A percentile compares a stretch with the other conserved stretches of the same genome.
phyloP scores from a whole-genome alignment of 441 rosid species.

The Codiaeum variegatum region DNA sequence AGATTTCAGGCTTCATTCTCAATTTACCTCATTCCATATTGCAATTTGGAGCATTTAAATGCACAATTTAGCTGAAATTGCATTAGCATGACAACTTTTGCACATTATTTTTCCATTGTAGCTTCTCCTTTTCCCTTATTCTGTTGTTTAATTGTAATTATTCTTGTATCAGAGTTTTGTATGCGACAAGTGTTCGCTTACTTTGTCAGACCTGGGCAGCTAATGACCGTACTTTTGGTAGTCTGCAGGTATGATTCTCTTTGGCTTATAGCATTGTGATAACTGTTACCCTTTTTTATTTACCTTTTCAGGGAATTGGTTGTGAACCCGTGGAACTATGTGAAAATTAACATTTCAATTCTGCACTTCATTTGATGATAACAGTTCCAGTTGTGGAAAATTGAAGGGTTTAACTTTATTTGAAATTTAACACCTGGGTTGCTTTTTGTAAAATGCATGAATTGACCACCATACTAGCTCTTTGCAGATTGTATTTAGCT shows the following conservation, averaged over 20 bases:
- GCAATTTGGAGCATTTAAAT: background rate
- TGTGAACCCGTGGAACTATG: background rate
- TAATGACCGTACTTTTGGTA: constrained; percentile 86
- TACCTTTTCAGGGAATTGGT: background rate
- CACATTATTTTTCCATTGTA: constrained; percentile 10
- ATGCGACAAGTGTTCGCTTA: constrained; percentile 81
- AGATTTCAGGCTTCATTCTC: constrained; percentile 9
- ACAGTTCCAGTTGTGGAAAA: constrained; percentile 9
- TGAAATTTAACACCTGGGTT: background rate
- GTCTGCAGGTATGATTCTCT: constrained; percentile 57
- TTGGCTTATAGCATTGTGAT: background rate
- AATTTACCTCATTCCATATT: background rate
- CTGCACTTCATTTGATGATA: background rate
- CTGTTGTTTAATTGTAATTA: constrained; percentile 18
- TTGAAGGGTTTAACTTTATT: background rate
- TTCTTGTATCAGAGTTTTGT: constrained; percentile 56
- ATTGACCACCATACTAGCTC: background rate
- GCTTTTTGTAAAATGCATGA: constrained; percentile 4
- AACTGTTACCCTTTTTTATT: background rate
- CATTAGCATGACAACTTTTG: background rate
- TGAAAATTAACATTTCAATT: background rate
- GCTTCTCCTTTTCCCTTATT: constrained; percentile 5
- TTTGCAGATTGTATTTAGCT: background rate
- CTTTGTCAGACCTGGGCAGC: constrained; percentile 89
- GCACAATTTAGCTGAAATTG: background rate